Evolutionary conservation across 2,329 filamentous ascomycete species (phyloP), one percentile per base, ranked within the genome.

Genomic region (Fusarium floridanum): DNA sequence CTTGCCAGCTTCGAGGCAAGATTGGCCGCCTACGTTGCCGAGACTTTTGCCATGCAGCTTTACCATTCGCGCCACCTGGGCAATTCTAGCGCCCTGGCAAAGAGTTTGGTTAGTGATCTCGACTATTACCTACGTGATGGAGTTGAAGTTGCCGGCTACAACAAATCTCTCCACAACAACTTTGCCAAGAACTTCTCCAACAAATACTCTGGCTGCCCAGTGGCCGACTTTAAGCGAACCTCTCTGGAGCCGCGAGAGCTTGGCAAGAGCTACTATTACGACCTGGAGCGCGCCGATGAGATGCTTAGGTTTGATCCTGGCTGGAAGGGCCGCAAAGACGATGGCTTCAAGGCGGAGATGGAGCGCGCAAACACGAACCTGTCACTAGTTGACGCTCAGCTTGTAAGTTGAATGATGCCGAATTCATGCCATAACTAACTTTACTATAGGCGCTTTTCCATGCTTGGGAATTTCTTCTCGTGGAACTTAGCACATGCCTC

Each of bases 301-400:
- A 91, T 98, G 81, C 88, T 99, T 24, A 87, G 86, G 20, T 94
- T 93, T 78, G 94, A 98, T 81, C 87, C 90, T 66, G 91, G 92
- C 43, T 99, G 97, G 97, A 85, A 85, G 63, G 93, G 93, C 50
- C 87, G 86, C 74, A 88, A 85, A 75, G 88, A 90, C 64, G 89
- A 92, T 77, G 95, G 95, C 0, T 97, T 97, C 83, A 89, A 90
- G 71, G 89, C 90, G 59, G 97, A 99, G 81, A 92, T 99, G 83
- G 90, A 92, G 78, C 91, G 91, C 70, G 97, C 96, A 48, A 99
- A 99, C 82, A 86, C 93, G 72, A 98, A 99, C 82, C 83, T 99
- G 62, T 97, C 95, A 27, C 87, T 98, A 37, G 95, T 99, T 37
- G 95, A 98, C 81, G 94, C 96, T 27, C 95, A 99, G 85, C 92